A percentile compares a stretch with the other conserved stretches of the same genome.
Evolutionary conservation across 257 asterid species (phyloP).

Genomic region (Nicotiana sylvestris): DNA sequence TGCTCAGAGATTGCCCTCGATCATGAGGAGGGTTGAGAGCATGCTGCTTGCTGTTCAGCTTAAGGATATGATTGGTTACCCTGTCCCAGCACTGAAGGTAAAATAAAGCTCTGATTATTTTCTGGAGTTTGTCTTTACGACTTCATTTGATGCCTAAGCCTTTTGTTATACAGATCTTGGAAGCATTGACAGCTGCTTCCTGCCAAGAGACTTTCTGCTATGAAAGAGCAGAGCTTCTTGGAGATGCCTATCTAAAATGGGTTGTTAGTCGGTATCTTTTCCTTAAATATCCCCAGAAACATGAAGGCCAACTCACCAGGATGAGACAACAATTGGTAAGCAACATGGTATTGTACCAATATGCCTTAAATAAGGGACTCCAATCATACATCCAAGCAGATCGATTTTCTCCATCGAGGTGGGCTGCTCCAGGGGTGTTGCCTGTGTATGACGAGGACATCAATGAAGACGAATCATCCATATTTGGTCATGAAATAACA

Average conservation of each 20-base stretch:
- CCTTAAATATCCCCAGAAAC: slow-evolving; percentile 88
- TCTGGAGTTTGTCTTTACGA: background rate
- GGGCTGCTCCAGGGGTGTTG: slow-evolving; percentile 98
- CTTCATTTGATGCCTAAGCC: slow-evolving; percentile 21
- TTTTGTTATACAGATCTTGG: slow-evolving; percentile 58
- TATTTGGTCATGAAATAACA: slow-evolving; percentile 42
- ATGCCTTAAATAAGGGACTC: slow-evolving; percentile 76
- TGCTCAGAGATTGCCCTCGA: slow-evolving; percentile 95
- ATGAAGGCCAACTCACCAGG: slow-evolving; percentile 96
- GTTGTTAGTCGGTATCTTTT: slow-evolving; percentile 93
- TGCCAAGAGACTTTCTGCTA: slow-evolving; percentile 98
- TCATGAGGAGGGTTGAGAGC: slow-evolving; percentile 92
- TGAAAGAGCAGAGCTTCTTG: slow-evolving; percentile 93
- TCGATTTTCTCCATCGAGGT: slow-evolving; percentile 95
- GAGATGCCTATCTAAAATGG: slow-evolving; percentile 98
- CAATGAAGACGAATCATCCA: slow-evolving; percentile 50
- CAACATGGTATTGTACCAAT: slow-evolving; percentile 79
- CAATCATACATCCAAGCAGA: slow-evolving; percentile 97
- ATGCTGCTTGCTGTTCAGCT: slow-evolving; percentile 96
- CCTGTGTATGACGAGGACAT: slow-evolving; percentile 94
- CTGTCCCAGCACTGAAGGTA: slow-evolving; percentile 80
- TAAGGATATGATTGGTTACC: slow-evolving; percentile 61
- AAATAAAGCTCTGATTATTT: slow-evolving; percentile 9
- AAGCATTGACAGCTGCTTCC: slow-evolving; percentile 95
- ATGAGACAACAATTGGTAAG: slow-evolving; percentile 98